Evolutionary conservation across 257 asterid species (phyloP).

Genomic region (Coffea eugenioides): DNA sequence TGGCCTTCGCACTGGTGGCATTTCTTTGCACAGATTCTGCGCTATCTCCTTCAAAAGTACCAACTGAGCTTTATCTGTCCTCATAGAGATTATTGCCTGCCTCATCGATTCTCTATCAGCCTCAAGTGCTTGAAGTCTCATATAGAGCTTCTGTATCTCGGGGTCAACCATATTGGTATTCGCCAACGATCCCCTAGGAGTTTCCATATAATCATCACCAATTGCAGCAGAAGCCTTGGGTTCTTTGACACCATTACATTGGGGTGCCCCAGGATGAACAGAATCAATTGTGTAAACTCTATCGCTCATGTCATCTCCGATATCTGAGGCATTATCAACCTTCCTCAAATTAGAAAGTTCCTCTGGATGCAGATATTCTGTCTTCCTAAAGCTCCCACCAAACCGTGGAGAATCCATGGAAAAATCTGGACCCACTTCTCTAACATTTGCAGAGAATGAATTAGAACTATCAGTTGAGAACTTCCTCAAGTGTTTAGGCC

Average conservation of each 20-base stretch:
- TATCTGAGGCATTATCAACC: slow-evolving; percentile 52
- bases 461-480: slow-evolving; percentile 55
- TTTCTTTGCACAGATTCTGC: slow-evolving; percentile 73
- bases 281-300: slow-evolving; percentile 90
- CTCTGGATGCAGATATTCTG: slow-evolving; percentile 44
- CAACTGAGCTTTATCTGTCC: slow-evolving; percentile 89
- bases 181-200: slow-evolving; percentile 49
- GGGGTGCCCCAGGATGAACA: slow-evolving; percentile 50
- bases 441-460: slow-evolving; percentile 41
- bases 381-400: slow-evolving; percentile 50
- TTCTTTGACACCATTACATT: slow-evolving; percentile 33
- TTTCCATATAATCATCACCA: slow-evolving; percentile 45
- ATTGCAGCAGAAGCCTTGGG: slow-evolving; percentile 51
- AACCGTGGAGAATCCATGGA: slow-evolving; percentile 55
- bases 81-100: slow-evolving; percentile 76
- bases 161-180: slow-evolving; percentile 50
- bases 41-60: slow-evolving; percentile 90
- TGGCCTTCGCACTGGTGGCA: slow-evolving; percentile 53
- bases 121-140: slow-evolving; percentile 89
- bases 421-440: slow-evolving; percentile 48
- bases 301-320: slow-evolving; percentile 68
- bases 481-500: slow-evolving; percentile 52
- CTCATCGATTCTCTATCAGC: slow-evolving; percentile 99
- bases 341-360: slow-evolving; percentile 48
- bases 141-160: slow-evolving; percentile 78